phyloP scores from a whole-genome alignment of 139 green algal species.

The Picochlorum sp. region DNA sequence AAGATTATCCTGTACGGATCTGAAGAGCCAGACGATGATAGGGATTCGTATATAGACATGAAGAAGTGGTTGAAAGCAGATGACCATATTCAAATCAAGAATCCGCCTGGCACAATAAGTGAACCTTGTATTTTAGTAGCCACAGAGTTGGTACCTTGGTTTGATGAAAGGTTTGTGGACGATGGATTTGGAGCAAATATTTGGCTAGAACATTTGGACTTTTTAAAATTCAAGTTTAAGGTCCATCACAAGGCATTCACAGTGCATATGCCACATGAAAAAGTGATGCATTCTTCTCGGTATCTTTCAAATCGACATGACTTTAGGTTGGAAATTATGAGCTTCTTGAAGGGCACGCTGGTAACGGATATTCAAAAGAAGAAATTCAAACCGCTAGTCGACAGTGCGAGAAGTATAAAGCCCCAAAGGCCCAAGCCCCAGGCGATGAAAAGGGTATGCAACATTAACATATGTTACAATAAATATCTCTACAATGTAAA shows the following conservation, averaged over 20 bases:
- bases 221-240: background rate
- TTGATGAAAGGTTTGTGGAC: conserved; percentile 7
- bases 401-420: background rate
- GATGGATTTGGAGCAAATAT: background rate
- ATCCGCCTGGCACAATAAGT: background rate
- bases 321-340: background rate
- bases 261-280: background rate
- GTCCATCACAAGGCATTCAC: background rate
- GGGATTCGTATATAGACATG: background rate
- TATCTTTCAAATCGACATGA: background rate
- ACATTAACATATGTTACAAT: no score
- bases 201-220: background rate
- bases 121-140: background rate
- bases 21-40: background rate
- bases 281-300: background rate
- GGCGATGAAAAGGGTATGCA: no score
- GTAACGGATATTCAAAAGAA: background rate
- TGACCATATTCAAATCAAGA: background rate
- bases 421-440: no score
- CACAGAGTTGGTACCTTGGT: background rate
- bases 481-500: no score
- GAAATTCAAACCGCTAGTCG: background rate
- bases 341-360: background rate
- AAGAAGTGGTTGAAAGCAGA: background rate
- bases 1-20: background rate